These are phyloP conservation scores for Piper longum DNA, from an alignment of 164 flowering plant species.

Conservation along the genomic window DNA sequence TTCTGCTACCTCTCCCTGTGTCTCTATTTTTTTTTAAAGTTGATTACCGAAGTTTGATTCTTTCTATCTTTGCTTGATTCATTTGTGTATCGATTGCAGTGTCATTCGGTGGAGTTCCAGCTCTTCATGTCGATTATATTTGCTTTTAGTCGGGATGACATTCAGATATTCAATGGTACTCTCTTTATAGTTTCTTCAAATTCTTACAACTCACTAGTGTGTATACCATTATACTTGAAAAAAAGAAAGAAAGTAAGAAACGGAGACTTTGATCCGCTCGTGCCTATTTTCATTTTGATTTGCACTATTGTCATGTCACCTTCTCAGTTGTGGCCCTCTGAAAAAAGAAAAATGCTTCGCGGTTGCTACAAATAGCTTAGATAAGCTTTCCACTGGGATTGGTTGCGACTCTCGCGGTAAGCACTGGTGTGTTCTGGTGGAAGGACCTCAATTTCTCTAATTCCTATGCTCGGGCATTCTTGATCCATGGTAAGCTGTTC, in stretches of 20 bases:
- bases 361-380: conserved; percentile 58
- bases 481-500: conserved; percentile 30
- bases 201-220: neutral
- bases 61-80: neutral
- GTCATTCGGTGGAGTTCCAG: conserved; percentile 84
- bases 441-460: conserved; percentile 28
- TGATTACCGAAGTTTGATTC: neutral
- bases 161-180: conserved; percentile 56
- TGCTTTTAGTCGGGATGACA: conserved; percentile 95
- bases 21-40: too few relatives aligned
- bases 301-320: neutral
- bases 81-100: conserved; percentile 25
- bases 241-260: neutral
- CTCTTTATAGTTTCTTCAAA: neutral
- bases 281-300: neutral
- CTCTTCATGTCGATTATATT: conserved; percentile 74
- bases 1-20: neutral
- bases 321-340: conserved; percentile 41
- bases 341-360: conserved; percentile 33
- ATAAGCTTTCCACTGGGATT: conserved; percentile 50
- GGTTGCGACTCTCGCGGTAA: conserved; percentile 26
- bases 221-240: neutral
- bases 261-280: neutral
- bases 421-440: conserved; percentile 38
- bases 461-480: conserved; percentile 36